phyloP scores from a whole-genome alignment of 2,329 filamentous ascomycete genomes.

The Zasmidium angulare region DNA sequence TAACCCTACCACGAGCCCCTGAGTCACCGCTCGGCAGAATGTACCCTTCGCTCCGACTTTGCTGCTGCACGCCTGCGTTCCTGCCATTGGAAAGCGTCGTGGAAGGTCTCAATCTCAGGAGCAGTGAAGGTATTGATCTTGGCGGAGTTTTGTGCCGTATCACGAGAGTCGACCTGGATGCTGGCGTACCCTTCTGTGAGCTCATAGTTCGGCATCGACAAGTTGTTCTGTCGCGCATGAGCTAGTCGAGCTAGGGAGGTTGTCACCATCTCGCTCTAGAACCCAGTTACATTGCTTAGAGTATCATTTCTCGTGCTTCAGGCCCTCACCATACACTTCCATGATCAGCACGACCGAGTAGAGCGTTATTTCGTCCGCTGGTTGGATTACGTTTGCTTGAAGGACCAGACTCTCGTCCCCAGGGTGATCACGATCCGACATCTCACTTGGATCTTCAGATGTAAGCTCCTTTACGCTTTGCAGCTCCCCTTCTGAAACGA shows the following conservation, averaged over 20 bases:
- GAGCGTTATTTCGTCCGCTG: background rate
- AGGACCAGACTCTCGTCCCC: background rate
- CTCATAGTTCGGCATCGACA: background rate
- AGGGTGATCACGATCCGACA: too few species aligned
- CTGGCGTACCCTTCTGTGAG: background rate
- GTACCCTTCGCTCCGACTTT: background rate
- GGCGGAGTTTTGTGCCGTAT: background rate
- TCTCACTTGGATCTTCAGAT: too few species aligned
- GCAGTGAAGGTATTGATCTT: background rate
- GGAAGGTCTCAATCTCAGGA: background rate
- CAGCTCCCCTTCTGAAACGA: too few species aligned
- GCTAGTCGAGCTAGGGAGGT: background rate
- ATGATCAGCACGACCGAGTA: background rate
- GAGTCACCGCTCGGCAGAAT: background rate
- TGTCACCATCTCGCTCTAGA: background rate
- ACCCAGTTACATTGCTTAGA: background rate
- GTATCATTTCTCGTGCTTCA: background rate
- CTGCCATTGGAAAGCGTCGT: constrained; percentile 1
- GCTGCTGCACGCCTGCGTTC: background rate
- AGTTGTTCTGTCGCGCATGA: background rate
- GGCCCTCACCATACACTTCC: background rate
- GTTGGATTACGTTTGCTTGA: background rate
- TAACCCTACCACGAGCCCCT: constrained; percentile 1
- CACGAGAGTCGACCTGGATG: background rate
- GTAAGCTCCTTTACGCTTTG: too few species aligned